A percentile compares a stretch with the other conserved stretches of the same genome.
phyloP scores from a whole-genome alignment of 495 filamentous ascomycete genomes.

The Emericellopsis terricola region DNA sequence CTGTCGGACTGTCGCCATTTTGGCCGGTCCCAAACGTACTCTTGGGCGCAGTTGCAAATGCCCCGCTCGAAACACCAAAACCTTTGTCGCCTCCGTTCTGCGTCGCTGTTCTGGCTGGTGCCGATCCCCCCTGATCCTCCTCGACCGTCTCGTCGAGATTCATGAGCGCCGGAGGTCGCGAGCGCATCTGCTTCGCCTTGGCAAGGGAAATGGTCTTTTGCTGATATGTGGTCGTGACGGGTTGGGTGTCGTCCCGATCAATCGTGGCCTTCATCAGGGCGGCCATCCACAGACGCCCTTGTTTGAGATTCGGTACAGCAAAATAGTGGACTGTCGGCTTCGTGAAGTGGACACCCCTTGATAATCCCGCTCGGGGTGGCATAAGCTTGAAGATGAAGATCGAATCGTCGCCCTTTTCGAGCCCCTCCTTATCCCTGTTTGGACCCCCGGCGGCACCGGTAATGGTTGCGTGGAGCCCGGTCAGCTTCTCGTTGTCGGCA shows the following conservation, averaged over 20 bases:
- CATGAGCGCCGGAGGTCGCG: slow-evolving; percentile 79
- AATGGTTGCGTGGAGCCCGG: slow-evolving; percentile 76
- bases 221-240: slow-evolving; percentile 78
- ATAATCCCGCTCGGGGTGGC: slow-evolving; percentile 72
- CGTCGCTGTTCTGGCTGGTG: too few relatives aligned
- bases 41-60: too few relatives aligned
- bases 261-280: slow-evolving; percentile 99
- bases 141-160: slow-evolving; percentile 38
- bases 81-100: too few relatives aligned
- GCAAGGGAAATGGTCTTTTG: slow-evolving; percentile 81
- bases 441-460: slow-evolving; percentile 72
- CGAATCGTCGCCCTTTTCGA: slow-evolving; percentile 28
- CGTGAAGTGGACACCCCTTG: slow-evolving; percentile 87
- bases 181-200: slow-evolving; percentile 65
- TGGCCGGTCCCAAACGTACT: too few relatives aligned
- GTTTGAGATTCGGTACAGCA: slow-evolving; percentile 73
- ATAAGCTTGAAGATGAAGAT: slow-evolving; percentile 98
- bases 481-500: slow-evolving; percentile 81
- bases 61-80: too few relatives aligned
- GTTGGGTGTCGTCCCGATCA: slow-evolving; percentile 66
- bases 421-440: slow-evolving; percentile 26
- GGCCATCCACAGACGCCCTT: slow-evolving; percentile 94
- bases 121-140: slow-evolving; percentile 9
- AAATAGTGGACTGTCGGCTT: slow-evolving; percentile 96
- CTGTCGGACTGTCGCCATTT: too few relatives aligned